Conservation (phyloP, 371 early-diverging fungal species). For the Batkoa obscura region DNA sequence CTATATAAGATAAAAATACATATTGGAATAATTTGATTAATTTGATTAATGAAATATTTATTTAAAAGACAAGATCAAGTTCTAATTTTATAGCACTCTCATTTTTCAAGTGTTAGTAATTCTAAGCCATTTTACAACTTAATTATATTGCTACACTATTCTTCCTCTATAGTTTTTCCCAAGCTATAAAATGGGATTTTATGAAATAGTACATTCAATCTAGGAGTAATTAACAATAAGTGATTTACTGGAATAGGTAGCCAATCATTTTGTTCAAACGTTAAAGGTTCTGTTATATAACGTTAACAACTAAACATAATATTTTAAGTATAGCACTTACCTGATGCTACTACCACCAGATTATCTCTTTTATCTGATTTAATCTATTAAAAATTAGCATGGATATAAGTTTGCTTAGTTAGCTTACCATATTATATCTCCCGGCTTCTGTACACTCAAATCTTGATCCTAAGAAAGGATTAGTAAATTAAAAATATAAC, state of each 20-base stretch:
- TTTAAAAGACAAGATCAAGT: too few relatives aligned
- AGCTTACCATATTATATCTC: conserved; percentile 43
- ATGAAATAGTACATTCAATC: conserved; percentile 48
- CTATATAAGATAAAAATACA: too few relatives aligned
- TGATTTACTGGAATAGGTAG: conserved; percentile 61
- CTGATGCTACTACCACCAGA: conserved; percentile 60
- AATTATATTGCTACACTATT: too few relatives aligned
- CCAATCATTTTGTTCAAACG: conserved; percentile 72
- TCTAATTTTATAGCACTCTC: too few relatives aligned
- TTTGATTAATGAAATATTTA: too few relatives aligned
- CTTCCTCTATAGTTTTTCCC: too few relatives aligned
- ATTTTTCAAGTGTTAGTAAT: too few relatives aligned
- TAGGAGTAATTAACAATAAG: conserved; percentile 49
- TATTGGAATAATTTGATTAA: too few relatives aligned
- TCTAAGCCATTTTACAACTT: too few relatives aligned
- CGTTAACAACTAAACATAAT: not conserved
- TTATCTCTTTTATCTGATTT: conserved; percentile 67
- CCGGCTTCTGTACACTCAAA: conserved; percentile 40
- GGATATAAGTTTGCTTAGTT: not conserved
- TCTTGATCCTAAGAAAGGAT: conserved; percentile 18
- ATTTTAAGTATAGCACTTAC: conserved; percentile 14
- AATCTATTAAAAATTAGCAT: conserved; percentile 9
- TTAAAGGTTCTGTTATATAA: conserved; percentile 41
- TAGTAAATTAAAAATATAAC: not conserved
- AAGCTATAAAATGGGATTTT: conserved; percentile 42